phyloP scores from a whole-genome alignment of 176 grass and related monocot genomes.

The Aegilops bicornis region DNA sequence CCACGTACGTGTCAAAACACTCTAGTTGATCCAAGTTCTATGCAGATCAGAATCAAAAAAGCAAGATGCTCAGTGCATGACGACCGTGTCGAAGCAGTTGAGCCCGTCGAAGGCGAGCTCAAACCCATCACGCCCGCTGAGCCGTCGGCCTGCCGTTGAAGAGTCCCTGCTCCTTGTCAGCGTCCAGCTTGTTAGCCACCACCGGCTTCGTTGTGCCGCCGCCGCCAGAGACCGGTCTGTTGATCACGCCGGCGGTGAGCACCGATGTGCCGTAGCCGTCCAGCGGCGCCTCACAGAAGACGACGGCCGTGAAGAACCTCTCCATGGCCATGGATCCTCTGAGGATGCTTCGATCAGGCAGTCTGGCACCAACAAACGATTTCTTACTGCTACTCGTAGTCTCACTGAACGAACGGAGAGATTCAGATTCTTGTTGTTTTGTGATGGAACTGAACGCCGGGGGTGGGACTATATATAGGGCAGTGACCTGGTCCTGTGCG shows the following conservation, averaged over 20 bases:
- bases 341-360: too few relatives aligned
- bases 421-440: too few relatives aligned
- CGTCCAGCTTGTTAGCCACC: not conserved
- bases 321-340: not conserved
- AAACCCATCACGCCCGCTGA: not conserved
- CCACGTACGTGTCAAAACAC: too few relatives aligned
- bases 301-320: conserved; percentile 16
- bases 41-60: not conserved
- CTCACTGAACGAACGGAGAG: too few relatives aligned
- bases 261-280: conserved; percentile 8
- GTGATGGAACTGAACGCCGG: too few relatives aligned
- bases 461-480: too few relatives aligned
- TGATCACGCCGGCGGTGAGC: not conserved
- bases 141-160: not conserved
- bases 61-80: not conserved
- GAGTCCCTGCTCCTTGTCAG: not conserved
- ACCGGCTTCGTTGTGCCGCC: too few relatives aligned
- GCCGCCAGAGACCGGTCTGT: too few relatives aligned
- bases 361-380: too few relatives aligned
- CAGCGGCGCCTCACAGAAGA: conserved; percentile 29
- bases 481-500: too few relatives aligned
- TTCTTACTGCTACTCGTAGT: too few relatives aligned
- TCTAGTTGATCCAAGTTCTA: not conserved
- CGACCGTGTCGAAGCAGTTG: not conserved
- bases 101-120: conserved; percentile 14